phyloP scores from a whole-genome alignment of 345 rosid genomes.

The Populus alba region DNA sequence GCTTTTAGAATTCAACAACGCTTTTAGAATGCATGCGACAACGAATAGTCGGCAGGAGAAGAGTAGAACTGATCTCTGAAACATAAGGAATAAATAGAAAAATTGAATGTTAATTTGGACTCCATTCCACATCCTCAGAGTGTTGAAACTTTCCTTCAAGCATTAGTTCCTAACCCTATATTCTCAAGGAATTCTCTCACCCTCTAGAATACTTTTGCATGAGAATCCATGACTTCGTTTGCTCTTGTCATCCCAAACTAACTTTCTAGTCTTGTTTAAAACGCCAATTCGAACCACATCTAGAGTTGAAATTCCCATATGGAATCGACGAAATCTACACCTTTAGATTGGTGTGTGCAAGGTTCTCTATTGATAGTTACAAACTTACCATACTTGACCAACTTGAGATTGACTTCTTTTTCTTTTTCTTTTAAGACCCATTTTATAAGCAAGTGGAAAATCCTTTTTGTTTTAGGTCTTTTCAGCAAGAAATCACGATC shows the following conservation, averaged over 20 bases:
- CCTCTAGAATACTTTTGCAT: not conserved
- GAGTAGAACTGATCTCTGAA: not conserved
- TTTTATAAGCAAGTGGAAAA: not conserved
- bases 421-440: not conserved
- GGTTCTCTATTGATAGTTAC: not conserved
- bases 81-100: not conserved
- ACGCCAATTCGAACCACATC: not conserved
- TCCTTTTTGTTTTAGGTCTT: not conserved
- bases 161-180: slow-evolving; percentile 1
- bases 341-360: not conserved
- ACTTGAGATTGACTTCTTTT: not conserved
- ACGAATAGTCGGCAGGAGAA: not conserved
- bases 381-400: not conserved
- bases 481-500: not conserved
- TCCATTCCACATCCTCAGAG: slow-evolving; percentile 4
- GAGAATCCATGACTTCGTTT: not conserved
- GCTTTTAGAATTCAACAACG: not conserved
- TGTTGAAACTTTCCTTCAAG: not conserved
- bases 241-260: not conserved
- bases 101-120: not conserved
- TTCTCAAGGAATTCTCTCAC: not conserved
- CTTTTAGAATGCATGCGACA: slow-evolving; percentile 7
- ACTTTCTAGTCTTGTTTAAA: not conserved
- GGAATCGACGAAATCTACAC: not conserved
- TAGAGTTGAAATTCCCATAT: not conserved